Percentiles rank a stretch among this genome's conserved stretches.
phyloP scores from a whole-genome alignment of 345 rosid species.

The Lumnitzera racemosa region DNA sequence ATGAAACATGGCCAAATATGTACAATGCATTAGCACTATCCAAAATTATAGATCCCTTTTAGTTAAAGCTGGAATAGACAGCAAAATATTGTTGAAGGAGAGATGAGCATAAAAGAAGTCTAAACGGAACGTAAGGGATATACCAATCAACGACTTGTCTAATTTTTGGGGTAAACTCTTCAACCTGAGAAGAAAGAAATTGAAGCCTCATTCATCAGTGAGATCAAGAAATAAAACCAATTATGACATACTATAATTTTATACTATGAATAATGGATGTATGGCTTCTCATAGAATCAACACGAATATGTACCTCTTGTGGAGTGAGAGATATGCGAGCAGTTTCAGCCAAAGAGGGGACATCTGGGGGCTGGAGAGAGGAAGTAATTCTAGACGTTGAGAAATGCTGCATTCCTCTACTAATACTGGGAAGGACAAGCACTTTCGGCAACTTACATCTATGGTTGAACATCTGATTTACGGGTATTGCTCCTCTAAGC shows the following conservation, averaged over 20 bases:
- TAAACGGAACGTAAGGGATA: not conserved
- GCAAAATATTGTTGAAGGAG: not conserved
- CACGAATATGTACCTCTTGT: constrained; percentile 31
- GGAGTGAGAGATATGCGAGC: constrained; percentile 79
- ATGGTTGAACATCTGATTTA: constrained; percentile 1
- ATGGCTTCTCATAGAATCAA: not conserved
- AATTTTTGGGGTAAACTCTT: constrained; percentile 64
- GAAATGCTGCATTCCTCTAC: constrained; percentile 14
- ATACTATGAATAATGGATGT: not conserved
- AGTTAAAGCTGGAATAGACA: not conserved
- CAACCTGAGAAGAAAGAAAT: constrained; percentile 26
- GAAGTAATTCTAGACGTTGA: constrained; percentile 25
- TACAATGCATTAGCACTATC: too few species aligned
- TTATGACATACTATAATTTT: not conserved
- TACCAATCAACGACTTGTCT: constrained; percentile 69
- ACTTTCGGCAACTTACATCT: constrained; percentile 4
- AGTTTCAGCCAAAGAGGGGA: constrained; percentile 59
- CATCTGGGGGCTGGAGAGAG: constrained; percentile 57
- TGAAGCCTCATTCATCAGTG: not conserved
- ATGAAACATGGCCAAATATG: too few species aligned
- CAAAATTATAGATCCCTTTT: not conserved
- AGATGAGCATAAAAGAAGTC: not conserved
- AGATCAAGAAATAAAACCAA: not conserved
- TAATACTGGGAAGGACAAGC: constrained; percentile 3
- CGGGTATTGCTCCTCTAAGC: constrained; percentile 14